Conservation (phyloP, 1,284 basidiomycete genomes). For the Ganoderma multipileum region DNA sequence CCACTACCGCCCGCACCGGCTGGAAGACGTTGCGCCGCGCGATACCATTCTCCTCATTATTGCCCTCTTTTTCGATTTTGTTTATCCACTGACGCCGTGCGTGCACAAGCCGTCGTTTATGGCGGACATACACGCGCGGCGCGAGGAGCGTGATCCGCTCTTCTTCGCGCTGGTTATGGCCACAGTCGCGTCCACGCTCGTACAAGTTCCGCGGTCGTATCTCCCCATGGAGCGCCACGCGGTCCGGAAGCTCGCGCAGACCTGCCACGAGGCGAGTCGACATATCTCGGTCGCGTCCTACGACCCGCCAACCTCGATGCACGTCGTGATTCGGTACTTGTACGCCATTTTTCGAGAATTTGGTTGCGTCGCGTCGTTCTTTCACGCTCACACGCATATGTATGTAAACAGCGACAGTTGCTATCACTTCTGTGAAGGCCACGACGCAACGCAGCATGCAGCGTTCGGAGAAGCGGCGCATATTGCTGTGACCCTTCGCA, state of each 20-base stretch:
- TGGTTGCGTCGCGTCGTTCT: conserved; percentile 12
- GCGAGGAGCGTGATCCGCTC: conserved; percentile 85
- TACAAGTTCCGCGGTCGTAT: conserved; percentile 83
- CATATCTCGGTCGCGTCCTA: conserved; percentile 81
- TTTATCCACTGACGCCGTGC: conserved; percentile 85
- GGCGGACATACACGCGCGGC: conserved; percentile 76
- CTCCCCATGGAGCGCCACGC: conserved; percentile 81
- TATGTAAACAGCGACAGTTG: conserved; percentile 65
- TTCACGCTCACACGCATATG: conserved; percentile 21
- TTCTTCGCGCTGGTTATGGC: conserved; percentile 90
- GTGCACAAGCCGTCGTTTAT: conserved; percentile 86
- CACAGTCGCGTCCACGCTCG: conserved; percentile 82
- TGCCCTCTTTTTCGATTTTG: conserved; percentile 87
- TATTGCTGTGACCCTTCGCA: conserved; percentile 79
- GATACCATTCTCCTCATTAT: conserved; percentile 83
- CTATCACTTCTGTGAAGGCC: conserved; percentile 88
- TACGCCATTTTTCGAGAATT: conserved; percentile 48
- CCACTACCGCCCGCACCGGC: conserved; percentile 70
- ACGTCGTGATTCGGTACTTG: conserved; percentile 86
- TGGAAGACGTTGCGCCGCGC: conserved; percentile 79
- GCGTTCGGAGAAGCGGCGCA: conserved; percentile 85
- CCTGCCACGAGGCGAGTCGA: conserved; percentile 81
- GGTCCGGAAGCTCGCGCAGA: conserved; percentile 79
- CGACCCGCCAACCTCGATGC: conserved; percentile 82
- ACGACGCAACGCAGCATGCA: conserved; percentile 85